Evolutionary conservation across 805 yeast species (phyloP), one percentile per base, ranked within the genome.

Genomic region (Schizosaccharomyces lindneri): DNA sequence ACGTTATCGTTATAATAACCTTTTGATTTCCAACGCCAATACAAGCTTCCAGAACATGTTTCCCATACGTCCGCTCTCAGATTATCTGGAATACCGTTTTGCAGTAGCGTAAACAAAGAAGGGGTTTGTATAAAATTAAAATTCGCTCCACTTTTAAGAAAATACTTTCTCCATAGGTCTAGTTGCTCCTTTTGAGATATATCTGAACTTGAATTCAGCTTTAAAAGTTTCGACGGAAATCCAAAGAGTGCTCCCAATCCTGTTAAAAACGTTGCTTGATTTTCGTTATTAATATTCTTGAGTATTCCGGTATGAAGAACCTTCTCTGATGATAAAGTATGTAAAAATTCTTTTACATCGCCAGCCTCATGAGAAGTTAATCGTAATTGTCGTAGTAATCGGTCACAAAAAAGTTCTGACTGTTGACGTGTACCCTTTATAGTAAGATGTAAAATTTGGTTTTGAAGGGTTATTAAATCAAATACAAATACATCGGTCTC

Each of bases 31-130:
- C 82, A 79, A 61, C 97, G 75, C 61, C 79, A 68, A 68, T 81
- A 87, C 76, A 88, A 81, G 0, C 95, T 83, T 3, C 98, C 98
- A 57, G 87, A 81, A 61, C 87, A 81, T 62, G 87, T 73, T 70
- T 93, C 98, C 99, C 99, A 93, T 15, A 93, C 75, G 68, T 93
- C 99, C 48, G 98, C 98, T 65, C 99, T 78, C 62, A 93, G 74
- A 63, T 94, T 77, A 68, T 90, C 90, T n/a, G 97, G 97, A 31
- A 93, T 76, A 0, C 98, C 97, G 15, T 88, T 93, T 60, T 96
- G 77, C 7, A 93, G 78, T 61, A 93, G 77, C 68, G 85, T 85
- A 70, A 82, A 85, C 68, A 87, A 93, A 68, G 82, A 79, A 48
- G 82, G 86, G 62, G 84, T 86, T 60, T 81, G 79, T 0, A 86